Conservation (phyloP, 768 basidiomycete genomes). For the Leucocoprinus birnbaumii region DNA sequence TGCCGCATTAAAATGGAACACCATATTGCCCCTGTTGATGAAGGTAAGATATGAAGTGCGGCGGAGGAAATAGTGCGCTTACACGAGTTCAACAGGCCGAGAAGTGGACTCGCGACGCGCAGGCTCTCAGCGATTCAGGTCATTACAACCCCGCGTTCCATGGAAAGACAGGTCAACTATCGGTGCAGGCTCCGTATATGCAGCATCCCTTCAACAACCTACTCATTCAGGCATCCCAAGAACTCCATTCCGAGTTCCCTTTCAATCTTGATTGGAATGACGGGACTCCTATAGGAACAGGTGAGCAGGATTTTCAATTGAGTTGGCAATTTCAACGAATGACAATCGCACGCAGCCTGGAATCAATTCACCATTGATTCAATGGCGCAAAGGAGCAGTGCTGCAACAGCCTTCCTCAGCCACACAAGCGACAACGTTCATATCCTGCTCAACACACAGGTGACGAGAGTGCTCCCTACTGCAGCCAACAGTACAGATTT, state of each 20-base stretch:
- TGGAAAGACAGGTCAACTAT: conserved; percentile 8
- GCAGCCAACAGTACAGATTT: conserved; percentile 10
- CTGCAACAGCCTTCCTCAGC: conserved; percentile 14
- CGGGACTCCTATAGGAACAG: conserved; percentile 6
- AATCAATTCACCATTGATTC: conserved; percentile 12
- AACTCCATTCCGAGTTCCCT: conserved; percentile 1
- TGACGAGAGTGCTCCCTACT: conserved; percentile 11
- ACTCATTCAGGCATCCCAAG: neutral
- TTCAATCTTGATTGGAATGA: conserved; percentile 8
- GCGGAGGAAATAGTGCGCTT: neutral
- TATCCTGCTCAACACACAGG: conserved; percentile 13
- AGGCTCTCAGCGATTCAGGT: conserved; percentile 5
- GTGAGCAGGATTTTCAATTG: neutral
- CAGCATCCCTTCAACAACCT: conserved; percentile 9
- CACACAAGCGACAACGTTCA: conserved; percentile 4
- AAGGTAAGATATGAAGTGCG: conserved; percentile 17
- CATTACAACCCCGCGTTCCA: conserved; percentile 13
- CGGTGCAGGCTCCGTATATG: conserved; percentile 17
- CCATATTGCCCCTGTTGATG: conserved; percentile 22
- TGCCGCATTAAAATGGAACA: conserved; percentile 30
- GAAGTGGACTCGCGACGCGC: neutral
- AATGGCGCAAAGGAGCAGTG: conserved; percentile 13
- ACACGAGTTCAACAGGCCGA: neutral
- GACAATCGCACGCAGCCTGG: neutral
- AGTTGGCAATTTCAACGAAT: neutral